A percentile compares a stretch with the other conserved stretches of the same genome.
Evolutionary conservation across 352 stramenopile species (phyloP).

Genomic region (Globisporangium acanthophoron): DNA sequence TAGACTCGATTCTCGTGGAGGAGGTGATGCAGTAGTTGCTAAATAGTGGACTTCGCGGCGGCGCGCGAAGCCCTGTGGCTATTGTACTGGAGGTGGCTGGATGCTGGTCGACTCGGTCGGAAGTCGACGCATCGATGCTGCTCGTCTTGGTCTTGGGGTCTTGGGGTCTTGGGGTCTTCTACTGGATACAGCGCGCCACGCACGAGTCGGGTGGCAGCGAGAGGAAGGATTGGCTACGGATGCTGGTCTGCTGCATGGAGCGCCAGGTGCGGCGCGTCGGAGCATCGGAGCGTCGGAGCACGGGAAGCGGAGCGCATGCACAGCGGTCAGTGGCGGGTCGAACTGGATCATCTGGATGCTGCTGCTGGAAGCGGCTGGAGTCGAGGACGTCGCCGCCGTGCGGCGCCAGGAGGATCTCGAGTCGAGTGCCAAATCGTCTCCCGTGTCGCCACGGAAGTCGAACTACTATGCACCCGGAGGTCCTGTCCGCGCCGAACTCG

Average conservation of each 20-base stretch:
- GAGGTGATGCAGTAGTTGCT: neutral
- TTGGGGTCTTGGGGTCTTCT: constrained; percentile 3
- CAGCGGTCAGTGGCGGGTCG: neutral
- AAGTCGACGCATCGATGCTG: neutral
- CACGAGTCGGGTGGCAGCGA: neutral
- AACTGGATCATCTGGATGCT: neutral
- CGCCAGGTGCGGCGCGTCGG: neutral
- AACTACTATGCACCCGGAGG: neutral
- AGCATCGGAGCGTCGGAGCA: neutral
- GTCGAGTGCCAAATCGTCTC: constrained; percentile 8
- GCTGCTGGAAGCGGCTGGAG: neutral
- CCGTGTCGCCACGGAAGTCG: constrained; percentile 1
- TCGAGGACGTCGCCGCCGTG: neutral
- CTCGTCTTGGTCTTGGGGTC: constrained; percentile 2
- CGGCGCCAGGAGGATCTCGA: neutral
- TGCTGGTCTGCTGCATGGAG: neutral
- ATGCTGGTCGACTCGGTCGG: neutral
- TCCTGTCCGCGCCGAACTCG: too few species aligned
- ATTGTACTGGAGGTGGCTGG: neutral
- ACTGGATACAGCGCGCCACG: constrained; percentile 2
- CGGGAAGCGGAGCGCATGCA: neutral
- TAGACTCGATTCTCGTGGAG: neutral
- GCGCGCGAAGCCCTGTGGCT: neutral
- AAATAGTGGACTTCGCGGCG: neutral
- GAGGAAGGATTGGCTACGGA: neutral